Percentiles rank a stretch among this genome's conserved stretches.
Conservation (phyloP, 2,329 filamentous ascomycete genomes). For the Tolypocladium tropicale region DNA sequence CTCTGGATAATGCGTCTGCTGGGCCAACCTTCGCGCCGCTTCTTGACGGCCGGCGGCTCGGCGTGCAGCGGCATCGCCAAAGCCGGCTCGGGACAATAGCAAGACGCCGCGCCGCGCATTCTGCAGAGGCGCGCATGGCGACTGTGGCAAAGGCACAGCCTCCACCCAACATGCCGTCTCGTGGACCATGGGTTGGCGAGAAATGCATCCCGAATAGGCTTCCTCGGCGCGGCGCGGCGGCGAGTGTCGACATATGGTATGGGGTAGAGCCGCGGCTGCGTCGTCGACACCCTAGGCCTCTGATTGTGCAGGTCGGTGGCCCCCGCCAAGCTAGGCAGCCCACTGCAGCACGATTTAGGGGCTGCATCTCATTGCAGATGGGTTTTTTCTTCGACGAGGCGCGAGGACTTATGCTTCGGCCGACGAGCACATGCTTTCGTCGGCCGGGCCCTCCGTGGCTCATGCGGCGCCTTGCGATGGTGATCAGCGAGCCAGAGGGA, state of each 20-base stretch:
- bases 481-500: too few species aligned
- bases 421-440: neutral
- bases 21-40: neutral
- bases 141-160: neutral
- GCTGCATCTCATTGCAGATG: neutral
- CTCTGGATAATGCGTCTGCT: neutral
- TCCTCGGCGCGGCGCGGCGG: neutral
- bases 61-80: too few species aligned
- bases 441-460: too few species aligned
- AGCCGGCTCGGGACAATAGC: too few species aligned
- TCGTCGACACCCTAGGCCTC: neutral
- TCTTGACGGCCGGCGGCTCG: neutral
- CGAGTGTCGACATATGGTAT: neutral
- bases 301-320: neutral
- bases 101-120: neutral
- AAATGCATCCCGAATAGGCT: neutral
- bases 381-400: neutral
- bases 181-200: neutral
- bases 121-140: neutral
- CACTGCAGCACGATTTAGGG: neutral
- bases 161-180: neutral
- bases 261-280: neutral
- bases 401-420: neutral
- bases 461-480: neutral
- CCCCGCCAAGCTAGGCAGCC: neutral